phyloP scores from a whole-genome alignment of 345 rosid species.

The Citrus unshiu region DNA sequence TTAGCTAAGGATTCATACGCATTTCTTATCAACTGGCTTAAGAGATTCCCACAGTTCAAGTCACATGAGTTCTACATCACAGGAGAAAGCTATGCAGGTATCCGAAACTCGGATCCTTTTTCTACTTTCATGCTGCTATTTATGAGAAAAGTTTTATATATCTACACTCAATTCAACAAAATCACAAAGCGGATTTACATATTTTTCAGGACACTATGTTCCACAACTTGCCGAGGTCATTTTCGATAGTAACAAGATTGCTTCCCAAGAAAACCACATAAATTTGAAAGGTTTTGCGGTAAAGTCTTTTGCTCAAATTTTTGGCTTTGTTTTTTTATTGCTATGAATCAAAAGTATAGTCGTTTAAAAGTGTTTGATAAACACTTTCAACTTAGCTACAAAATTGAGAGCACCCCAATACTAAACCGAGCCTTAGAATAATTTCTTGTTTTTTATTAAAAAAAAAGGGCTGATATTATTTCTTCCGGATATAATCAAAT shows the following conservation, averaged over 20 bases:
- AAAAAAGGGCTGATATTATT: not conserved
- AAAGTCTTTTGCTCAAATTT: not conserved
- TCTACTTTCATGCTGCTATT: too few relatives aligned
- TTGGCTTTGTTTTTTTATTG: not conserved
- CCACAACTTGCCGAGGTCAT: slow-evolving; percentile 75
- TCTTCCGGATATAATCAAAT: not conserved
- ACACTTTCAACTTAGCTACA: too few relatives aligned
- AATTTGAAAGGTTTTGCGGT: slow-evolving; percentile 77
- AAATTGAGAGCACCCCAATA: too few relatives aligned
- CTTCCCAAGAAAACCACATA: slow-evolving; percentile 37
- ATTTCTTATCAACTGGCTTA: slow-evolving; percentile 66
- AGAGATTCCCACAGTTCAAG: slow-evolving; percentile 62
- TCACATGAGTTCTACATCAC: slow-evolving; percentile 56
- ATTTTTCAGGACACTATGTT: slow-evolving; percentile 64
- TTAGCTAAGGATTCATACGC: slow-evolving; percentile 50
- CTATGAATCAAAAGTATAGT: too few relatives aligned
- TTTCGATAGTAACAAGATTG: slow-evolving; percentile 45
- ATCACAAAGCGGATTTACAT: not conserved
- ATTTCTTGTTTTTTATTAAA: too few relatives aligned
- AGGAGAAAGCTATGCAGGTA: slow-evolving; percentile 82
- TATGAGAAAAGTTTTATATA: too few relatives aligned
- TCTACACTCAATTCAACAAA: not conserved
- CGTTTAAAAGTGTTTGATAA: too few relatives aligned
- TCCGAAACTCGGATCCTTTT: not conserved
- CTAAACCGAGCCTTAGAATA: too few relatives aligned